Percentiles rank a stretch among this genome's conserved stretches.
These are phyloP conservation scores for Entophlyctis helioformis DNA, from an alignment of 192 early-diverging fungal genomes.

Conservation along the genomic window DNA sequence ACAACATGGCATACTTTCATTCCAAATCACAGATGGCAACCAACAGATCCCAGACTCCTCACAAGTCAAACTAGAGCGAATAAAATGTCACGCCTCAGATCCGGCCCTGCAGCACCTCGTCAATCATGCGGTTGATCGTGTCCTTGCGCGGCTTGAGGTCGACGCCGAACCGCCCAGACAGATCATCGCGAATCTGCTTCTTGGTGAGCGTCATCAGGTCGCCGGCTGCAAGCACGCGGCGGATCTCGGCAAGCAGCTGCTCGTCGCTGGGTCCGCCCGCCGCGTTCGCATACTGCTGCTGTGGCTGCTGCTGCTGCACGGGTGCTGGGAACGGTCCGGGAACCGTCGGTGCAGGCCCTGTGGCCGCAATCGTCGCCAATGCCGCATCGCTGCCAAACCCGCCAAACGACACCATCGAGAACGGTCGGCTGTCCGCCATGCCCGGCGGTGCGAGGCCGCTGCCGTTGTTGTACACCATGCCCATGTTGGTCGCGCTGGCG, in stretches of 20 bases:
- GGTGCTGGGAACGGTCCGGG: not conserved
- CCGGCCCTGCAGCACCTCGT: slow-evolving; percentile 25
- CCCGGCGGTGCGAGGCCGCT: too few relatives aligned
- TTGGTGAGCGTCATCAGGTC: slow-evolving; percentile 94
- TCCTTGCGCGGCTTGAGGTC: slow-evolving; percentile 71
- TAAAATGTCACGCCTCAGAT: too few relatives aligned
- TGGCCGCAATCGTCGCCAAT: not conserved
- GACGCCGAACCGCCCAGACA: slow-evolving; percentile 60
- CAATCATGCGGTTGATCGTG: slow-evolving; percentile 58
- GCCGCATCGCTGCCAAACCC: not conserved
- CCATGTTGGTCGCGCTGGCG: too few relatives aligned
- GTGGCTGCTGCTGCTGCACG: too few relatives aligned
- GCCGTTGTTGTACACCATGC: too few relatives aligned
- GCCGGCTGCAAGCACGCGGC: slow-evolving; percentile 55
- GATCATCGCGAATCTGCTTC: slow-evolving; percentile 77
- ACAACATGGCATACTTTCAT: too few relatives aligned
- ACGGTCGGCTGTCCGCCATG: not conserved
- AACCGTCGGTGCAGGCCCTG: not conserved
- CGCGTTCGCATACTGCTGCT: not conserved
- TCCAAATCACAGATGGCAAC: too few relatives aligned
- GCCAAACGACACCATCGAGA: not conserved
- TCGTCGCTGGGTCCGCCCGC: slow-evolving; percentile 7
- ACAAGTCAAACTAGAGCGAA: too few relatives aligned
- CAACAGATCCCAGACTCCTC: too few relatives aligned
- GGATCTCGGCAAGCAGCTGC: slow-evolving; percentile 29